Conservation (phyloP, 78 protist species). For the Goniomonas avonlea region DNA sequence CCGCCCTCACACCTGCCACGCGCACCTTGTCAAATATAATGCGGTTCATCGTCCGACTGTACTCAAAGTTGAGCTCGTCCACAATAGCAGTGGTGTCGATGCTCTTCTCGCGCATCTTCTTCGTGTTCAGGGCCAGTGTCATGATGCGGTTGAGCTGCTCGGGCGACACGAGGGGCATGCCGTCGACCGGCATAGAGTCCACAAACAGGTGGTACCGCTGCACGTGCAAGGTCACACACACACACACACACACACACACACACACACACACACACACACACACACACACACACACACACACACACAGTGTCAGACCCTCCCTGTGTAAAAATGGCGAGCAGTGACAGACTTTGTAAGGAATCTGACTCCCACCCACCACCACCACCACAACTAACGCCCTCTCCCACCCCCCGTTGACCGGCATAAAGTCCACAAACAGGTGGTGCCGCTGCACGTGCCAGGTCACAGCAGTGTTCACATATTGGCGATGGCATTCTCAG, state of each 20-base stretch:
- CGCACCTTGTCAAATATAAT: conserved; percentile 24
- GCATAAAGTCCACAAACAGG: conserved; percentile 65
- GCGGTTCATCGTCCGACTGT: conserved; percentile 44
- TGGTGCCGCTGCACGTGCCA: conserved; percentile 22
- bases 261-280: neutral
- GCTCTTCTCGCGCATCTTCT: neutral
- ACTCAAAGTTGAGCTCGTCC: conserved; percentile 37
- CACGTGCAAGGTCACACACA: too few relatives aligned
- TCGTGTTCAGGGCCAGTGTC: conserved; percentile 20
- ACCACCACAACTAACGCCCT: too few relatives aligned
- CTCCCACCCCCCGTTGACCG: conserved; percentile 63
- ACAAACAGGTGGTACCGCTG: conserved; percentile 36
- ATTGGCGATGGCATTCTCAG: too few relatives aligned
- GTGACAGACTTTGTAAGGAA: too few relatives aligned
- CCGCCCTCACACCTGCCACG: neutral
- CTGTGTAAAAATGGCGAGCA: too few relatives aligned
- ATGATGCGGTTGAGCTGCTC: conserved; percentile 16
- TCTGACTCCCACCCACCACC: too few relatives aligned
- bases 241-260: too few relatives aligned
- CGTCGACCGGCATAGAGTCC: conserved; percentile 73
- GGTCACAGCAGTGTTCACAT: too few relatives aligned
- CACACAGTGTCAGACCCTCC: neutral
- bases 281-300: neutral
- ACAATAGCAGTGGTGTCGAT: conserved; percentile 18
- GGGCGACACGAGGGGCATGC: conserved; percentile 13